A percentile compares a stretch with the other conserved stretches of the same genome.
These are phyloP conservation scores for Achlya hypogyna DNA, from an alignment of 352 stramenopile species.

Conservation along the genomic window DNA sequence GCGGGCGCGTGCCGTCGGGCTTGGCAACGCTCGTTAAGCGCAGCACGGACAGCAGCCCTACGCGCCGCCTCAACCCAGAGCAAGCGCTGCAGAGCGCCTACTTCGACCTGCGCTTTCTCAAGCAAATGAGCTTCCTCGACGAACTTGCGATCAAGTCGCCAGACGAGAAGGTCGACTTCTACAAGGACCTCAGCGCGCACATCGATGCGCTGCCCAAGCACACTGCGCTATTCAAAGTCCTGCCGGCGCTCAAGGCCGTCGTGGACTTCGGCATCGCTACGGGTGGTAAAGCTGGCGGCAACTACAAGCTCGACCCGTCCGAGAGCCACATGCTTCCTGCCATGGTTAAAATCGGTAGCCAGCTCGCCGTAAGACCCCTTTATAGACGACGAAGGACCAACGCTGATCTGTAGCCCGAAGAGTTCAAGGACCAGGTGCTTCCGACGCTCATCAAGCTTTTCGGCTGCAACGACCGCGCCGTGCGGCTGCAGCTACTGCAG, in stretches of 20 bases:
- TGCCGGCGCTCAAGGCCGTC: conserved; percentile 71
- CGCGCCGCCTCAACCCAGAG: conserved; percentile 65
- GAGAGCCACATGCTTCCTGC: conserved; percentile 81
- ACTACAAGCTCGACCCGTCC: conserved; percentile 71
- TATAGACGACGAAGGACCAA: background rate
- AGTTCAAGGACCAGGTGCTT: conserved; percentile 83
- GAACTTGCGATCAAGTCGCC: conserved; percentile 89
- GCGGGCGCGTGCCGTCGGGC: conserved; percentile 28
- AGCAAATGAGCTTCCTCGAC: conserved; percentile 89
- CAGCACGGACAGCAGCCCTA: conserved; percentile 41
- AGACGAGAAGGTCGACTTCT: conserved; percentile 91
- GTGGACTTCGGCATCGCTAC: conserved; percentile 66
- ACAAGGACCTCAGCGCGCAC: conserved; percentile 86
- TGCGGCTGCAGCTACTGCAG: conserved; percentile 84
- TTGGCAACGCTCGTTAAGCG: conserved; percentile 45
- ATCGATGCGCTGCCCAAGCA: conserved; percentile 49
- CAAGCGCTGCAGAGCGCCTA: conserved; percentile 84
- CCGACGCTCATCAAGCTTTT: conserved; percentile 86
- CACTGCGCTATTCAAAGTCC: conserved; percentile 81
- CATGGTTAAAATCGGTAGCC: conserved; percentile 79
- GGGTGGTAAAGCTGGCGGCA: conserved; percentile 35
- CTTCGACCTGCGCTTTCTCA: conserved; percentile 90
- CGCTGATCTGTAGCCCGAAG: conserved; percentile 32
- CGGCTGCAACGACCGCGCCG: conserved; percentile 84
- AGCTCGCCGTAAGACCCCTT: conserved; percentile 30